Percentiles rank a stretch among this genome's conserved stretches.
These are phyloP conservation scores for Violaceomyces palustris DNA, from an alignment of 1,284 basidiomycete genomes.

Conservation along the genomic window DNA sequence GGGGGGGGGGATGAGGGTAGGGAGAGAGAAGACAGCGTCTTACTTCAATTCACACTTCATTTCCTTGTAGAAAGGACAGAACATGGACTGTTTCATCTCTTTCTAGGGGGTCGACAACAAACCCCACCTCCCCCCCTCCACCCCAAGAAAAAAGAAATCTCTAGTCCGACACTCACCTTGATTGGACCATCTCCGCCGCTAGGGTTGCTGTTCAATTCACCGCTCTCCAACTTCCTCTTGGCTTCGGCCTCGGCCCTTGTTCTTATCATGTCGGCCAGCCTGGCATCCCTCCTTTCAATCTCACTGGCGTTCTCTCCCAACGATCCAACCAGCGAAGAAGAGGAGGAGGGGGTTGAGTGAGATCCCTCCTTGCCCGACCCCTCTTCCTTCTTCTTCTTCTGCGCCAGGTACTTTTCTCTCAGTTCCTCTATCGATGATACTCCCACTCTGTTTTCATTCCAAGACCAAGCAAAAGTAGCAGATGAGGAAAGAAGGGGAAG, in stretches of 20 bases:
- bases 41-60: too few relatives aligned
- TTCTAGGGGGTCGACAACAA: too few relatives aligned
- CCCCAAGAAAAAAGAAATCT: constrained; percentile 3
- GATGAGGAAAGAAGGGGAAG: too few relatives aligned
- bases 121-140: too few relatives aligned
- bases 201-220: constrained; percentile 14
- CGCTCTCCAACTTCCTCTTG: constrained; percentile 22
- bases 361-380: constrained; percentile 5
- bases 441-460: neutral
- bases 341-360: too few relatives aligned
- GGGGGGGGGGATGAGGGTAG: constrained; percentile 1
- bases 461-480: neutral
- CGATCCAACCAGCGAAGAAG: too few relatives aligned
- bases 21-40: too few relatives aligned
- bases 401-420: neutral
- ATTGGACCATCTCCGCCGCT: constrained; percentile 23
- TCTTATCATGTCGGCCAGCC: constrained; percentile 18
- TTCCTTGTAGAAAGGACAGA: too few relatives aligned
- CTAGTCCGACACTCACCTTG: constrained; percentile 9
- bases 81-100: neutral
- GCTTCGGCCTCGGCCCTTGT: constrained; percentile 21
- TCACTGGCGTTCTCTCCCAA: neutral
- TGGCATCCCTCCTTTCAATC: constrained; percentile 24
- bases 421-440: constrained; percentile 1
- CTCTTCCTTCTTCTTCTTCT: neutral